Percentiles rank a stretch among this genome's conserved stretches.
Evolutionary conservation across 1,139 yeast genomes (phyloP).

Genomic region (Protomyces inouyei): DNA sequence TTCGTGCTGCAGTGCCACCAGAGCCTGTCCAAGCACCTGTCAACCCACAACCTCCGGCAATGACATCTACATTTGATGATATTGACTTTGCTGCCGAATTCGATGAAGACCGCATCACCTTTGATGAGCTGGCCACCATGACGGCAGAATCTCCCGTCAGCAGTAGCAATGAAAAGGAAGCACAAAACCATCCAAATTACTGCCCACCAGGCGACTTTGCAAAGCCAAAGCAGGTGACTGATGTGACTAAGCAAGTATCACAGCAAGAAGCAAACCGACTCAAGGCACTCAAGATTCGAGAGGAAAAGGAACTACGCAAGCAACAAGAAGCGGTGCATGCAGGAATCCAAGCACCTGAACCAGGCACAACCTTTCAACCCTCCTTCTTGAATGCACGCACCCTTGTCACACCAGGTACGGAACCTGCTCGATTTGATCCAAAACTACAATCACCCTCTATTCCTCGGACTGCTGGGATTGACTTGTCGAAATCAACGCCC

Average conservation of each 20-base stretch:
- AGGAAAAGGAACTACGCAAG: neutral
- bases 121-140: slow-evolving; percentile 5
- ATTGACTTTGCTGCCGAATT: slow-evolving; percentile 21
- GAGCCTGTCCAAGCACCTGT: slow-evolving; percentile 6
- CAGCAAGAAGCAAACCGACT: slow-evolving; percentile 19
- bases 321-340: slow-evolving; percentile 5
- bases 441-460: slow-evolving; percentile 16
- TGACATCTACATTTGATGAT: neutral
- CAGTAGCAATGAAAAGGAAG: neutral
- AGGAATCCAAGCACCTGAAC: slow-evolving; percentile 7
- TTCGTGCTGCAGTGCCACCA: neutral
- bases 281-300: slow-evolving; percentile 12
- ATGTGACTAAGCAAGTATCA: slow-evolving; percentile 11
- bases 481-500: slow-evolving; percentile 22
- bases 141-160: neutral
- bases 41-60: neutral
- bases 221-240: neutral
- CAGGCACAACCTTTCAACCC: slow-evolving; percentile 12
- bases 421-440: slow-evolving; percentile 19
- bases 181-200: neutral
- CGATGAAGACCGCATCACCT: slow-evolving; percentile 18
- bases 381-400: slow-evolving; percentile 20
- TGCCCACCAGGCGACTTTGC: slow-evolving; percentile 15
- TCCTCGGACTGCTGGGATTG: slow-evolving; percentile 11
- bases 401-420: slow-evolving; percentile 6